Base-by-base conservation (phyloP, 495 filamentous ascomycete genomes). In the Aspergillus kassunensis region DNA sequence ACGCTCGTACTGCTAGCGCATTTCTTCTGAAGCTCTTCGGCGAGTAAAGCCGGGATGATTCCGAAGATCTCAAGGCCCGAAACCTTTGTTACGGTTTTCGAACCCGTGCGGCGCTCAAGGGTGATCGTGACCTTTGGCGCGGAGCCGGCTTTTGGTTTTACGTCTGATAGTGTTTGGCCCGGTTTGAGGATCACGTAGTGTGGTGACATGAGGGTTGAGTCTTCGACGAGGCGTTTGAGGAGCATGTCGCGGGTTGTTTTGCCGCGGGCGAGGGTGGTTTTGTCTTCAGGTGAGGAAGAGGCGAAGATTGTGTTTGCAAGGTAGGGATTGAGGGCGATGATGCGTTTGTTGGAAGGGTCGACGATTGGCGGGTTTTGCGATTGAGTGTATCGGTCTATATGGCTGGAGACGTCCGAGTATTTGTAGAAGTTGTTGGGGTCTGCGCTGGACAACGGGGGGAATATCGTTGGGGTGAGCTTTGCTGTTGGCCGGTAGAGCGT, bases 1-100 rank as follows among this genome's bases (percentile, higher is more conserved):
- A 88, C 84, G 49, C 82, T 87, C 12, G 85, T 85, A 40, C 80
- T 84, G 29, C 86, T 81, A 2, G 86, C 86, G 64, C 86, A 89
- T 35, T 79, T 79, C 67, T 84, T 88, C 63, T 85, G 75, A 49
- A 89, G 63, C 60, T 89, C 86, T 51, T 87, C 86, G 0, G 85
- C 85, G 49, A 89, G 62, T 2, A 76, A 56, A 30, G 69, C 75
- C 0, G 86, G 82, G 4, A 79, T 76, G 36, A 89, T 78, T 12
- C 77, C 75, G 52, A 84, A 88, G 1, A 77, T 61, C 52, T 89
- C 86, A 16, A 89, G 55, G 5, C 80, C 82, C 13, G 69, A 76
- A 1, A 88, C 68, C 53, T 80, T 84, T 2, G 86, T 89, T 6
- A 86, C 78, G 2, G 78, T 83, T 66, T 89, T 89, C 25, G 80